phyloP scores from a whole-genome alignment of 1,284 basidiomycete species.

The Fomes fomentarius region DNA sequence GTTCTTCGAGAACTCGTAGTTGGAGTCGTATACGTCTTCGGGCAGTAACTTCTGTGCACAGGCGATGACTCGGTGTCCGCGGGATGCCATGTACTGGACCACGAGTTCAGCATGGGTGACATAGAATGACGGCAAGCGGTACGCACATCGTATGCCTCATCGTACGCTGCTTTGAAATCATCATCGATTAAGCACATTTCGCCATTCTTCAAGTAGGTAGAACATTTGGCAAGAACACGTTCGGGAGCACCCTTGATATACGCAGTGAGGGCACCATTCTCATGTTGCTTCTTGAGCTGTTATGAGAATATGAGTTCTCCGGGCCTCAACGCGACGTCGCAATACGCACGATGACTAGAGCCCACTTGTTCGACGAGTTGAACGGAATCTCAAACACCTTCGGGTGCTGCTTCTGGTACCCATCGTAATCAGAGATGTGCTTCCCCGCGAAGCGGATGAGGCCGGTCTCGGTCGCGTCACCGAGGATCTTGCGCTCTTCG shows the following conservation, averaged over 20 bases:
- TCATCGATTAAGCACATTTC: slow-evolving; percentile 52
- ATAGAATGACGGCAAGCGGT: background rate
- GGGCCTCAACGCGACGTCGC: background rate
- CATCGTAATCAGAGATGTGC: slow-evolving; percentile 55
- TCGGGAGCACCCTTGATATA: slow-evolving; percentile 74
- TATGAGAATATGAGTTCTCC: background rate
- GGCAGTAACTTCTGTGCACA: slow-evolving; percentile 63
- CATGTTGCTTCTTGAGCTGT: slow-evolving; percentile 58
- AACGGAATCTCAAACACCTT: slow-evolving; percentile 74
- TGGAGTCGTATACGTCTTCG: slow-evolving; percentile 46
- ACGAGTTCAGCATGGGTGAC: slow-evolving; percentile 2
- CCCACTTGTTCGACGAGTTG: slow-evolving; percentile 76
- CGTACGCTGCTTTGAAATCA: slow-evolving; percentile 55
- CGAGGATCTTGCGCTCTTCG: slow-evolving; percentile 62
- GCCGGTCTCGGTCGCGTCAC: slow-evolving; percentile 73
- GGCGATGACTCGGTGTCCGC: slow-evolving; percentile 72
- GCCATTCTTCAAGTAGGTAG: slow-evolving; percentile 60
- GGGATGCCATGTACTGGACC: slow-evolving; percentile 68
- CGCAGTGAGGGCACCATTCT: slow-evolving; percentile 47
- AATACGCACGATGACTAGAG: slow-evolving; percentile 60
- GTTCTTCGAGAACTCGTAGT: slow-evolving; percentile 56
- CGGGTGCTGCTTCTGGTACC: slow-evolving; percentile 49
- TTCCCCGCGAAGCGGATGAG: slow-evolving; percentile 67
- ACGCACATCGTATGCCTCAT: slow-evolving; percentile 62
- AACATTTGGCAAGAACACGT: slow-evolving; percentile 65